Conservation (phyloP, 2,329 filamentous ascomycete genomes). For the Aspergillus melleus region DNA sequence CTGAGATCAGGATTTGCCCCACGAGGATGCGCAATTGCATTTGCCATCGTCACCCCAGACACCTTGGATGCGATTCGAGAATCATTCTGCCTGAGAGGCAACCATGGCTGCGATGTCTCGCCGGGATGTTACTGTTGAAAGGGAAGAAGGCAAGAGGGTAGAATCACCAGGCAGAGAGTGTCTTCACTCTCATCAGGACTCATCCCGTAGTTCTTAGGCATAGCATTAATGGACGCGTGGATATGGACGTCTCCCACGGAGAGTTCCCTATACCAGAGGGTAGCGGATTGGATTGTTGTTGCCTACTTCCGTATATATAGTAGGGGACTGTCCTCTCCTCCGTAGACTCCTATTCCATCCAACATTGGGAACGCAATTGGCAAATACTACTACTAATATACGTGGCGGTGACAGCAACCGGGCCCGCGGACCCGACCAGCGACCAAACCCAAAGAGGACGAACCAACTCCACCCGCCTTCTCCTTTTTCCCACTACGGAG, state of each 20-base stretch:
- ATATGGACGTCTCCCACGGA: no score
- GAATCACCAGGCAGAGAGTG: not conserved
- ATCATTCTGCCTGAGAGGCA: conserved; percentile 11
- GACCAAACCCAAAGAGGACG: conserved; percentile 6
- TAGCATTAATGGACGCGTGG: not conserved
- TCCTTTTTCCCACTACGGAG: conserved; percentile 5
- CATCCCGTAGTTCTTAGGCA: no score
- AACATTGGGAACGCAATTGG: no score
- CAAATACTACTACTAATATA: no score
- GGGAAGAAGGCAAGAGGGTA: not conserved
- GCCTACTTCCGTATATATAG: no score
- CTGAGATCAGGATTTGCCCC: conserved; percentile 21
- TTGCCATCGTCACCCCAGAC: conserved; percentile 15
- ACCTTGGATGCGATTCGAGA: not conserved
- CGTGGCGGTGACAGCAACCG: conserved; percentile 21
- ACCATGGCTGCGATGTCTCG: not conserved
- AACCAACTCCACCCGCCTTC: not conserved
- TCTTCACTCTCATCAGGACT: not conserved
- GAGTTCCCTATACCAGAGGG: no score
- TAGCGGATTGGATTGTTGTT: no score
- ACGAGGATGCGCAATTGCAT: conserved; percentile 25
- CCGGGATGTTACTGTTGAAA: not conserved
- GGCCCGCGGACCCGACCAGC: conserved; percentile 6
- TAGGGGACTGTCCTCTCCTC: no score
- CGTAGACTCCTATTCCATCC: no score